phyloP scores from a whole-genome alignment of 225 moss, liverwort and hornwort species.

The Neckera pumila region DNA sequence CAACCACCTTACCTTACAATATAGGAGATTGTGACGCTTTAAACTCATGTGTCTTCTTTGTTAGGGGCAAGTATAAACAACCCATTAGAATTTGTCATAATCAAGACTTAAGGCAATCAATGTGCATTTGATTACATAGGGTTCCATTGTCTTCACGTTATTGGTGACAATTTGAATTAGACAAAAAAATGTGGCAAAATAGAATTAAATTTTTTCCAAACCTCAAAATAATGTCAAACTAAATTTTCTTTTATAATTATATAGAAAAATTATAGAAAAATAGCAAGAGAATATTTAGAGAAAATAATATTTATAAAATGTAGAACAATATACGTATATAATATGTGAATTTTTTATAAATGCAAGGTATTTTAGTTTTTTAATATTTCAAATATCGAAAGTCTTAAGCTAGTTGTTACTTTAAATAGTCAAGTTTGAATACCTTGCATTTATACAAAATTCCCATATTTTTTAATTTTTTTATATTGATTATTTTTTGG shows the following conservation, averaged over 20 bases:
- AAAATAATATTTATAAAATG: no score
- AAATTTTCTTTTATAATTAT: no score
- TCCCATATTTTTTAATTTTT: accelerated
- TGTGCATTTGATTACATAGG: not conserved
- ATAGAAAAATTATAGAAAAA: no score
- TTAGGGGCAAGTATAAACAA: not conserved
- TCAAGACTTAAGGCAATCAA: no score
- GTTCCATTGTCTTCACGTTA: not conserved
- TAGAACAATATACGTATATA: no score
- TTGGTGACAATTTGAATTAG: not conserved
- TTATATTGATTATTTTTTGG: no score
- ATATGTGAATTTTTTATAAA: no score
- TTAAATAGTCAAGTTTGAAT: not conserved
- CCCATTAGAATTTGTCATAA: not conserved
- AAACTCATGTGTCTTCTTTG: not conserved
- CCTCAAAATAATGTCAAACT: no score
- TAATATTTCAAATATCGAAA: no score
- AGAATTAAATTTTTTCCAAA: not conserved
- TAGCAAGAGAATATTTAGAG: no score
- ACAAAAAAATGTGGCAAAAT: not conserved
- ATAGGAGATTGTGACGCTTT: not conserved
- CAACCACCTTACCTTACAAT: not conserved
- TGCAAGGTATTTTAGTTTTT: no score
- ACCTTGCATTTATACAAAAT: not conserved
- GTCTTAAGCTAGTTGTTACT: no score